Base-by-base conservation (phyloP, 176 grass and related monocot species). In the Calamus simplicifolius region DNA sequence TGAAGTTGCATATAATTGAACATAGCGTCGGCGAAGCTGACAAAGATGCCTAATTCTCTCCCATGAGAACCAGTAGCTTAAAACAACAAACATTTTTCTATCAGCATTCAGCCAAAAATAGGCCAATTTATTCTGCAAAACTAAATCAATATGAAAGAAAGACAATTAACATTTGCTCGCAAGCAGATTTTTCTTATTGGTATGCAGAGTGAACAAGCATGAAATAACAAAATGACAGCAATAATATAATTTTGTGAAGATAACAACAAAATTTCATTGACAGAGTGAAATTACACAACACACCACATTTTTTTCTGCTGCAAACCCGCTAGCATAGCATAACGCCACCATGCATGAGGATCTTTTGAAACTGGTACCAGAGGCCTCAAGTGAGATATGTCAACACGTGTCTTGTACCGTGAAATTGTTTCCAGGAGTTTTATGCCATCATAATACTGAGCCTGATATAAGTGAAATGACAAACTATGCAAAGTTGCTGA, bases 351-450 rank as follows among this genome's bases (percentile, higher is more conserved):
- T 77, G 75, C 83, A 72, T 66, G 69, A 57, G 75, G 74, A 91
- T 91, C 84, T 58, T 91, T 67, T 57, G 84, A 82, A 58, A 91
- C 69, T 29, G 87, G 72, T 31, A 85, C 75, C 58, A 88, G 62
- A 80, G 92, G 92, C 29, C 92, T 85, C 81, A 97, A 85, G 67
- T 97, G 92, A 65, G 92, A 97, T 63, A 88, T 75, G 68, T 97
- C 87, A 73, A 97, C 83, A 73, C 81, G 87, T 77, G 84, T 85
- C 56, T 82, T 91, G 52, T 84, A 97, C 76, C 84, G 87, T 48
- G 92, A 91, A 91, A 97, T 69, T 62, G 87, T 82, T 74, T 97
- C 92, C 61, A 97, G 84, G 16, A 97, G 69, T 73, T 97, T 97
- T 72, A 97, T 91, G 52, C 80, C 81, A 69, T 97, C 86, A 62